Evolutionary conservation across 2,329 filamentous ascomycete genomes (phyloP).

Genomic region (Cyclaneusma minus): DNA sequence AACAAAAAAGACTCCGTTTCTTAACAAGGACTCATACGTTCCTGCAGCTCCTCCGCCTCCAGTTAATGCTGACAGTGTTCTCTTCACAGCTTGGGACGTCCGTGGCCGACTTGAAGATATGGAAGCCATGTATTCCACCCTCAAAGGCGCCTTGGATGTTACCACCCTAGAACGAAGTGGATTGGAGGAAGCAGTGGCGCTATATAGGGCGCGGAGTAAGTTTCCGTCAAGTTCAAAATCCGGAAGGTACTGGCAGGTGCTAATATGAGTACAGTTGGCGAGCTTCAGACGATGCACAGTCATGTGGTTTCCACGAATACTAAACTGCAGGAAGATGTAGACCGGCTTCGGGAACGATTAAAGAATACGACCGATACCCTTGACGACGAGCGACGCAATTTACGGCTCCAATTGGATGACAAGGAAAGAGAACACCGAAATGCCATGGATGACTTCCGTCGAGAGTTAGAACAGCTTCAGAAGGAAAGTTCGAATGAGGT

Average conservation of each 20-base stretch:
- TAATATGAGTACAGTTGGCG: conserved; percentile 14
- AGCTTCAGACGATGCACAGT: conserved; percentile 30
- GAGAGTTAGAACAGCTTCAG: conserved; percentile 25
- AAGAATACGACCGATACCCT: conserved; percentile 29
- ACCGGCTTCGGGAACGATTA: conserved; percentile 38
- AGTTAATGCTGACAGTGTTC: no score
- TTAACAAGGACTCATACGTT: conserved; percentile 62
- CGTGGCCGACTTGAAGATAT: conserved; percentile 62
- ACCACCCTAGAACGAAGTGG: conserved; percentile 52
- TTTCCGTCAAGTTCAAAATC: conserved; percentile 6
- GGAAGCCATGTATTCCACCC: conserved; percentile 54
- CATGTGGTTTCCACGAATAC: conserved; percentile 25
- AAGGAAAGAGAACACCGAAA: conserved; percentile 34
- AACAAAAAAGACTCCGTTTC: conserved; percentile 32
- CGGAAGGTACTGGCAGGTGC: conserved; percentile 5
- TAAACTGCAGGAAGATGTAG: conserved; percentile 51
- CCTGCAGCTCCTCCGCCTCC: no score
- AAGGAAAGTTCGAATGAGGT: conserved; percentile 33
- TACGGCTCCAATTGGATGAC: conserved; percentile 40
- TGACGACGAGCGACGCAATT: conserved; percentile 32
- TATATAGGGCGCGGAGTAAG: conserved; percentile 48
- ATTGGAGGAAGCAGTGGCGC: conserved; percentile 57
- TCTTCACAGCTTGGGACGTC: conserved; percentile 65
- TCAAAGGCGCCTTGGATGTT: conserved; percentile 58
- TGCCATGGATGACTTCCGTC: conserved; percentile 37